A percentile compares a stretch with the other conserved stretches of the same genome.
Conservation (phyloP, 2,329 filamentous ascomycete genomes). For the Graphilbum ipis-grandicollis region DNA sequence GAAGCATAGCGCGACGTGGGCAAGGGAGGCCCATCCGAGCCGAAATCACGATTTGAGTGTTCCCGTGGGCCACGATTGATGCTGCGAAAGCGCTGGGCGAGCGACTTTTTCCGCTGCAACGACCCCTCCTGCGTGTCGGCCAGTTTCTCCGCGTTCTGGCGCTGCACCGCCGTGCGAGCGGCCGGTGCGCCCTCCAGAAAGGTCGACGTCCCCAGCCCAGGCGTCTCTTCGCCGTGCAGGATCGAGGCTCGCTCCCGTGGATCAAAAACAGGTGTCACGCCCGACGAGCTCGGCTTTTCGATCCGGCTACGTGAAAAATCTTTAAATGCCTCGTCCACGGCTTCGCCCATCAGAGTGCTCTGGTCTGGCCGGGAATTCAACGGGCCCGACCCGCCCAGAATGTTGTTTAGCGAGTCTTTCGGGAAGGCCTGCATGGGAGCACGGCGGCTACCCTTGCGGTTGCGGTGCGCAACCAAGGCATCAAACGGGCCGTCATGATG, state of each 20-base stretch:
- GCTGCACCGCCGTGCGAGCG: slow-evolving; percentile 60
- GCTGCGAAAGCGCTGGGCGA: slow-evolving; percentile 79
- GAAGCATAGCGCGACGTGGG: slow-evolving; percentile 14
- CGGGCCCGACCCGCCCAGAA: slow-evolving; percentile 72
- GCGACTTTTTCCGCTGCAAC: slow-evolving; percentile 78
- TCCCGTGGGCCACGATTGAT: slow-evolving; percentile 56
- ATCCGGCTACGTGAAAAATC: slow-evolving; percentile 38
- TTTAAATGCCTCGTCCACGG: slow-evolving; percentile 67
- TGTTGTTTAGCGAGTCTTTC: slow-evolving; percentile 82
- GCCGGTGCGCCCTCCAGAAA: slow-evolving; percentile 91
- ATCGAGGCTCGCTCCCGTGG: slow-evolving; percentile 48
- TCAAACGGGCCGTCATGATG: slow-evolving; percentile 97
- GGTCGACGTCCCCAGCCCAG: slow-evolving; percentile 82
- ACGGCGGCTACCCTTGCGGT: slow-evolving; percentile 62
- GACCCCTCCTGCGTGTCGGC: slow-evolving; percentile 37
- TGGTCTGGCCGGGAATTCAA: slow-evolving; percentile 69
- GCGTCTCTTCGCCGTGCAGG: slow-evolving; percentile 67
- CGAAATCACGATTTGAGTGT: slow-evolving; percentile 13
- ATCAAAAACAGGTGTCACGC: slow-evolving; percentile 42
- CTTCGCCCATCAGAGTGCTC: slow-evolving; percentile 66
- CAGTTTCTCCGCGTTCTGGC: slow-evolving; percentile 51
- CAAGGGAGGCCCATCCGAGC: slow-evolving; percentile 10
- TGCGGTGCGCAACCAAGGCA: slow-evolving; percentile 86
- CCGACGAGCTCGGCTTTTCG: slow-evolving; percentile 14
- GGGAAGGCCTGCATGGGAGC: slow-evolving; percentile 96